phyloP scores from a whole-genome alignment of 2,329 filamentous ascomycete species.

The Botryotinia globosa region DNA sequence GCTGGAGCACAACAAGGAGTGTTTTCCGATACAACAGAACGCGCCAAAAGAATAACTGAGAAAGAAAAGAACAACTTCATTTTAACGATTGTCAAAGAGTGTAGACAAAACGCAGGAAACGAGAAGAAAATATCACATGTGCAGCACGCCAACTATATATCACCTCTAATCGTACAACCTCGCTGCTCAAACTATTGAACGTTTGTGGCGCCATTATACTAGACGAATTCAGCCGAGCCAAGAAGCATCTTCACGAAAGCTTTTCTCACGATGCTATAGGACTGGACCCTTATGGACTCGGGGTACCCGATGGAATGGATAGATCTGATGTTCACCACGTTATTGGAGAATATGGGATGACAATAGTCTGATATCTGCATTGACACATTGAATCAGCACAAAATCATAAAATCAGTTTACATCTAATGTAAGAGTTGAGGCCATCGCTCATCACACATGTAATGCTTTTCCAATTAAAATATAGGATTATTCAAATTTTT shows the following conservation, averaged over 20 bases:
- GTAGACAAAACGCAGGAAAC: background rate
- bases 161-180: background rate
- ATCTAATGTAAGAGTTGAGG: too few species aligned
- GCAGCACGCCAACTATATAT: background rate
- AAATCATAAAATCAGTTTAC: background rate
- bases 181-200: slow-evolving; percentile 8
- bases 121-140: background rate
- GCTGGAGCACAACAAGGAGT: slow-evolving; percentile 4
- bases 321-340: background rate
- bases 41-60: slow-evolving; percentile 1
- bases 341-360: background rate
- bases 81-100: background rate
- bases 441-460: too few species aligned
- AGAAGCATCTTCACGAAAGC: background rate
- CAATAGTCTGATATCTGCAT: background rate
- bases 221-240: background rate
- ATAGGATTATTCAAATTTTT: too few species aligned
- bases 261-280: background rate
- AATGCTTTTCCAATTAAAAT: too few species aligned
- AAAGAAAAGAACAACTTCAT: slow-evolving; percentile 4
- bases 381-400: background rate
- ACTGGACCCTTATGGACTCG: background rate
- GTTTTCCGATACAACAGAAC: slow-evolving; percentile 4
- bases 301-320: background rate
- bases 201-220: background rate